phyloP scores from a whole-genome alignment of 306 rosid genomes.

The Rosa lucieae region DNA sequence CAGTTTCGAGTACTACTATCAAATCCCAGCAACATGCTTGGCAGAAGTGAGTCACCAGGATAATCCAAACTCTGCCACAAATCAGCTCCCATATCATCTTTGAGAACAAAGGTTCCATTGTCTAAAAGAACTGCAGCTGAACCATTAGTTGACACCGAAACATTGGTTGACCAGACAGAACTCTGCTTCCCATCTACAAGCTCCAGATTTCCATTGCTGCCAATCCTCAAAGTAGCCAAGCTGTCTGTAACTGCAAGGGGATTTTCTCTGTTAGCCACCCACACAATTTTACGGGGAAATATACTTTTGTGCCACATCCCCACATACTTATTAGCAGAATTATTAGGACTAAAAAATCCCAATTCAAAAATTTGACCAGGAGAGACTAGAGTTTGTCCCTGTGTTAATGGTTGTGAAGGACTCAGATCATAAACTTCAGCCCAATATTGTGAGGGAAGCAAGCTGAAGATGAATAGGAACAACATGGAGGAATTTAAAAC shows the following conservation, averaged over 20 bases:
- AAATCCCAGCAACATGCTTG: slow-evolving; percentile 26
- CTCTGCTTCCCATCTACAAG: slow-evolving; percentile 24
- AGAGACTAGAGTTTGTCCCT: slow-evolving; percentile 21
- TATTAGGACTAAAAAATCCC: slow-evolving; percentile 41
- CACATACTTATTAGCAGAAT: slow-evolving; percentile 29
- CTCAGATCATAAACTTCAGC: slow-evolving; percentile 19
- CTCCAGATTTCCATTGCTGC: slow-evolving; percentile 33
- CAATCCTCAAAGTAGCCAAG: not conserved
- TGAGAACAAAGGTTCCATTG: slow-evolving; percentile 28
- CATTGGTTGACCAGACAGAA: slow-evolving; percentile 33
- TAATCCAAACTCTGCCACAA: slow-evolving; percentile 43
- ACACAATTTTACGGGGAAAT: slow-evolving; percentile 7
- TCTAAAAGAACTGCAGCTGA: slow-evolving; percentile 32
- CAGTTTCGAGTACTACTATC: slow-evolving; percentile 28
- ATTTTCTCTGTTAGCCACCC: not conserved
- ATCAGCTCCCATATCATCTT: not conserved
- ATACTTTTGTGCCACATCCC: slow-evolving; percentile 42
- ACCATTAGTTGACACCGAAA: not conserved
- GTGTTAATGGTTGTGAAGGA: slow-evolving; percentile 7
- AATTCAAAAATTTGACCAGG: slow-evolving; percentile 24
- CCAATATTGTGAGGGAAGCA: not conserved
- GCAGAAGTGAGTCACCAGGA: slow-evolving; percentile 38
- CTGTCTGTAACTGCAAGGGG: not conserved
- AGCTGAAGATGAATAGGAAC: not conserved
- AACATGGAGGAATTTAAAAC: not conserved